Conservation (phyloP, 2,329 filamentous ascomycete genomes). For the Didymella glomerata region DNA sequence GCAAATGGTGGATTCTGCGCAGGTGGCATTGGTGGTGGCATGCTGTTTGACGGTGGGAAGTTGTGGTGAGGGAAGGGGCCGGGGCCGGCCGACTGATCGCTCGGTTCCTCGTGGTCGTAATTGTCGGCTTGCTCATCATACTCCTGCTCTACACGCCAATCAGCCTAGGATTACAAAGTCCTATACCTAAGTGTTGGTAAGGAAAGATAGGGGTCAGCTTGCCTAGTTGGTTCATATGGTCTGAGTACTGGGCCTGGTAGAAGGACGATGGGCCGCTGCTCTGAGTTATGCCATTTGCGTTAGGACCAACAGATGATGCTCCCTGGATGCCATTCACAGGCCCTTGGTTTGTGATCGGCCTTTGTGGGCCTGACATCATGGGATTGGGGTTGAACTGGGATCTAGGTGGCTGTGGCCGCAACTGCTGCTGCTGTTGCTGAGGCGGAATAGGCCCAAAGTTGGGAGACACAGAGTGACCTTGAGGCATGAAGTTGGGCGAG, state of each 20-base stretch:
- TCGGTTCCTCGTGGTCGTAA: slow-evolving; percentile 79
- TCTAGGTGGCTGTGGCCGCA: slow-evolving; percentile 58
- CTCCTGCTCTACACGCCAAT: slow-evolving; percentile 85
- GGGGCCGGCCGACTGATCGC: slow-evolving; percentile 71
- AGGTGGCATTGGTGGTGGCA: slow-evolving; percentile 51
- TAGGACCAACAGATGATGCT: slow-evolving; percentile 49
- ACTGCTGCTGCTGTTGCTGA: slow-evolving; percentile 53
- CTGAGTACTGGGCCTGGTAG: slow-evolving; percentile 89
- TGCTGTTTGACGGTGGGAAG: slow-evolving; percentile 59
- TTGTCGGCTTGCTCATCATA: slow-evolving; percentile 91
- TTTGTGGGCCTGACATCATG: slow-evolving; percentile 53
- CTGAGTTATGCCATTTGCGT: slow-evolving; percentile 48
- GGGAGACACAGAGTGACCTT: slow-evolving; percentile 67
- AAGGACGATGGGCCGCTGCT: slow-evolving; percentile 62
- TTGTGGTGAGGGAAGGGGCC: slow-evolving; percentile 68
- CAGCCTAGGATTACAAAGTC: slow-evolving; percentile 73
- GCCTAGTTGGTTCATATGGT: slow-evolving; percentile 95
- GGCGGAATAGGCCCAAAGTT: slow-evolving; percentile 63
- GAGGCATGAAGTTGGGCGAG: slow-evolving; percentile 68
- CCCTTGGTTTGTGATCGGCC: slow-evolving; percentile 49
- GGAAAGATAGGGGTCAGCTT: slow-evolving; percentile 69
- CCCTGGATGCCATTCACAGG: slow-evolving; percentile 49
- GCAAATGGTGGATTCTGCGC: slow-evolving; percentile 49
- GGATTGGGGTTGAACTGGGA: slow-evolving; percentile 57
- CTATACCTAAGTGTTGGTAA: slow-evolving; percentile 57